Evolutionary conservation across 2,329 filamentous ascomycete genomes (phyloP).

Genomic region (Thyridium curvatum): DNA sequence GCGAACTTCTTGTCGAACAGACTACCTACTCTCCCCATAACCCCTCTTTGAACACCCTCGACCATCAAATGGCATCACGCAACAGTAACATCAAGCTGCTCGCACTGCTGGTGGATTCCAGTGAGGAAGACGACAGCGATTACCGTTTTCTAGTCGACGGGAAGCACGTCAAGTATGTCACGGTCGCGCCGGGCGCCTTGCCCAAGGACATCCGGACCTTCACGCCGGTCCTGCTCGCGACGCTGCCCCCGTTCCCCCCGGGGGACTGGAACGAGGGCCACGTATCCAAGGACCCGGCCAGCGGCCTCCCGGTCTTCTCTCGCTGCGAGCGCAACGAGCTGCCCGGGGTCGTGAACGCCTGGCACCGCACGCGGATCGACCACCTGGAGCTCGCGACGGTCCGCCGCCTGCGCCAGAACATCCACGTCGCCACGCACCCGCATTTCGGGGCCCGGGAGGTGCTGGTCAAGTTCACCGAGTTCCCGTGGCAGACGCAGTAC

Average conservation of each 20-base stretch:
- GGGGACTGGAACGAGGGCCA: conserved; percentile 33
- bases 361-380: conserved; percentile 25
- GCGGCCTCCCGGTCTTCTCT: conserved; percentile 18
- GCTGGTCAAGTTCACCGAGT: conserved; percentile 15
- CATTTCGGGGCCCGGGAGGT: conserved; percentile 7
- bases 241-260: conserved; percentile 27
- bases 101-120: conserved; percentile 16
- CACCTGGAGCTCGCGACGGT: conserved; percentile 21
- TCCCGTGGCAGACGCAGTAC: conserved; percentile 12
- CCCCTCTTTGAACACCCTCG: no score
- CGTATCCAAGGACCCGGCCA: conserved; percentile 17
- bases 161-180: conserved; percentile 36
- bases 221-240: conserved; percentile 20
- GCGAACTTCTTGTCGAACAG: no score
- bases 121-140: conserved; percentile 23
- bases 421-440: conserved; percentile 11
- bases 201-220: conserved; percentile 23
- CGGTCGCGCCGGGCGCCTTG: conserved; percentile 25
- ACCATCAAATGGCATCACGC: no score
- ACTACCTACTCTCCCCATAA: no score
- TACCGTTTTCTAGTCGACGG: conserved; percentile 30
- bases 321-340: conserved; percentile 15
- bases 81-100: conserved; percentile 13
- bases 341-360: conserved; percentile 22
- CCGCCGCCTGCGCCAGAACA: conserved; percentile 16